Conservation (phyloP, 139 green algal species). For the Haematococcus sp. region DNA sequence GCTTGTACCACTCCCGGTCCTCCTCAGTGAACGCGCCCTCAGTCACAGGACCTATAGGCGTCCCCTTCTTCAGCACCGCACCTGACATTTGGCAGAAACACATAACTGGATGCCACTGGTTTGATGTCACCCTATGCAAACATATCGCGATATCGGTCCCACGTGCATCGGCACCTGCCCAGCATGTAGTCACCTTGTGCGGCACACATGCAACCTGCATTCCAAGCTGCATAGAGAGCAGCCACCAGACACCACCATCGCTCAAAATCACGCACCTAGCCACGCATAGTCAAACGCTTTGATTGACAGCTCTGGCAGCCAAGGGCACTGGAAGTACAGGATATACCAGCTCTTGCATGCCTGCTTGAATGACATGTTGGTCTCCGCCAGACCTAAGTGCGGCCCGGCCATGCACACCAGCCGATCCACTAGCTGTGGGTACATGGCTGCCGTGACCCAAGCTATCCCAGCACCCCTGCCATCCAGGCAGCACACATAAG, state of each 20-base stretch:
- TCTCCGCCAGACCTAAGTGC: conserved; percentile 18
- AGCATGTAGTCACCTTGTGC: too few species aligned
- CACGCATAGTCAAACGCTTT: conserved; percentile 3
- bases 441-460: conserved; percentile 39
- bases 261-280: neutral
- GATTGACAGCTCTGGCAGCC: conserved; percentile 17
- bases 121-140: too few species aligned
- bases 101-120: too few species aligned
- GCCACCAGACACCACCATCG: too few species aligned
- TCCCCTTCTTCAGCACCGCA: neutral
- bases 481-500: too few species aligned
- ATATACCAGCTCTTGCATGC: conserved; percentile 46
- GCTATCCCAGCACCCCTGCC: conserved; percentile 40
- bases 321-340: conserved; percentile 24
- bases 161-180: too few species aligned
- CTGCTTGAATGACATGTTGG: conserved; percentile 28
- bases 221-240: too few species aligned
- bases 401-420: conserved; percentile 28
- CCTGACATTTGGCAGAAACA: too few species aligned
- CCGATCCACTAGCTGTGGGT: conserved; percentile 24
- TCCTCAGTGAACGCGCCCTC: conserved; percentile 1
- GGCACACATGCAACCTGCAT: too few species aligned
- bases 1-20: conserved; percentile 27
- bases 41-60: conserved; percentile 6
- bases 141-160: too few species aligned